Evolutionary conservation across 2,329 filamentous ascomycete genomes (phyloP).

Genomic region (Colletotrichum destructivum): DNA sequence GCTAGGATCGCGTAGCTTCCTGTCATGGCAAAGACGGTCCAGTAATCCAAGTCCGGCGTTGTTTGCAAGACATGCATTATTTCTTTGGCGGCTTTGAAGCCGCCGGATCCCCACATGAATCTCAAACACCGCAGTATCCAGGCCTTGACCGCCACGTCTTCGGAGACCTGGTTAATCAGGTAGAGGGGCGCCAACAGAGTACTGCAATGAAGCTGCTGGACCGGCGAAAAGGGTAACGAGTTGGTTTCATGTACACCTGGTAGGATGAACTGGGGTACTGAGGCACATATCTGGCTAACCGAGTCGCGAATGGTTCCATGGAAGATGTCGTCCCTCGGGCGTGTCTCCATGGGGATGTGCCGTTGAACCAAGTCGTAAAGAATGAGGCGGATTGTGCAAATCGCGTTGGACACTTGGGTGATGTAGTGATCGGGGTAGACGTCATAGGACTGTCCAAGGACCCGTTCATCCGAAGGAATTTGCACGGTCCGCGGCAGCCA

Average conservation of each 20-base stretch:
- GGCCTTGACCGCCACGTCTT: slow-evolving; percentile 4
- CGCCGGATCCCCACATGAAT: slow-evolving; percentile 43
- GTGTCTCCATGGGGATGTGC: not conserved
- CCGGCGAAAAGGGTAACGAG: slow-evolving; percentile 38
- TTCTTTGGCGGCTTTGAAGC: slow-evolving; percentile 38
- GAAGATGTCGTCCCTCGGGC: not conserved
- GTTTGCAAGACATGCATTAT: slow-evolving; percentile 37
- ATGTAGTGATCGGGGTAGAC: slow-evolving; percentile 43
- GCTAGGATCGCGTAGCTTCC: slow-evolving; percentile 48
- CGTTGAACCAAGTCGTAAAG: slow-evolving; percentile 36
- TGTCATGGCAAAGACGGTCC: slow-evolving; percentile 46
- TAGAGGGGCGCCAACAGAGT: slow-evolving; percentile 45
- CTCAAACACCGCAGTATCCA: slow-evolving; percentile 42
- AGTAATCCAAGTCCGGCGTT: slow-evolving; percentile 39
- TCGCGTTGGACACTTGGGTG: slow-evolving; percentile 46
- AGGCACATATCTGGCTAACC: slow-evolving; percentile 39
- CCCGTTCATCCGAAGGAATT: not conserved
- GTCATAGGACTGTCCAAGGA: slow-evolving; percentile 43
- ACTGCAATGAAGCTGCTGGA: slow-evolving; percentile 45
- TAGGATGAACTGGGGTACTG: slow-evolving; percentile 44
- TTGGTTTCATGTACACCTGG: slow-evolving; percentile 18
- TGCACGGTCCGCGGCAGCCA: not conserved
- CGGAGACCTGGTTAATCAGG: slow-evolving; percentile 38
- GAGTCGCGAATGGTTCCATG: not conserved
- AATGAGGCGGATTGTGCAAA: slow-evolving; percentile 44